phyloP scores from a whole-genome alignment of 495 filamentous ascomycete genomes.

The Xylaria castorea region DNA sequence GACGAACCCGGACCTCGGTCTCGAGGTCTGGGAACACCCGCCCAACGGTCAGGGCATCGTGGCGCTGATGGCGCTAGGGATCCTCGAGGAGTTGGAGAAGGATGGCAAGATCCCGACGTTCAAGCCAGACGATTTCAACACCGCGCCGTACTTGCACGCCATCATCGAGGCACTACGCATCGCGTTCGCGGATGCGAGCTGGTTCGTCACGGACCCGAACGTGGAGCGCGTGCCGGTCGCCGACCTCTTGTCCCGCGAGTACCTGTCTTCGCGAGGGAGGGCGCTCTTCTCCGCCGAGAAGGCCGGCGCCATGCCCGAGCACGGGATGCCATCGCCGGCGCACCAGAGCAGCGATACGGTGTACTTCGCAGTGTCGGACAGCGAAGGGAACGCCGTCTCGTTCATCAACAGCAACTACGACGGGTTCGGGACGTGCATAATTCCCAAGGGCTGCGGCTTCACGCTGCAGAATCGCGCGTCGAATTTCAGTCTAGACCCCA shows the following conservation, averaged over 20 bases:
- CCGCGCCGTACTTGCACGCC: slow-evolving; percentile 80
- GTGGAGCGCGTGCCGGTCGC: slow-evolving; percentile 68
- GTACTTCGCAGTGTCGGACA: slow-evolving; percentile 86
- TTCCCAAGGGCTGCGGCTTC: slow-evolving; percentile 85
- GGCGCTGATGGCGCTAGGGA: slow-evolving; percentile 90
- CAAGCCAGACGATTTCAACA: slow-evolving; percentile 73
- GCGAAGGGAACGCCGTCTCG: slow-evolving; percentile 83
- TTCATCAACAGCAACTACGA: slow-evolving; percentile 97
- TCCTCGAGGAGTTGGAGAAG: slow-evolving; percentile 84
- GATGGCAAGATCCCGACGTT: slow-evolving; percentile 74
- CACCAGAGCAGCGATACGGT: slow-evolving; percentile 84
- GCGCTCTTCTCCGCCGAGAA: slow-evolving; percentile 44
- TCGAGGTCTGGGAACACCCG: slow-evolving; percentile 94
- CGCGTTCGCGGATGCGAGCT: slow-evolving; percentile 87
- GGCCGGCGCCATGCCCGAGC: slow-evolving; percentile 37
- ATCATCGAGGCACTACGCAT: slow-evolving; percentile 90
- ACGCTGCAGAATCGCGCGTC: slow-evolving; percentile 93
- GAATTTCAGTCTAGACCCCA: slow-evolving; percentile 71
- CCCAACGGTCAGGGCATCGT: slow-evolving; percentile 98
- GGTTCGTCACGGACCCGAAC: slow-evolving; percentile 88
- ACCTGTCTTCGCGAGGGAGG: slow-evolving; percentile 49
- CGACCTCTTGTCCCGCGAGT: slow-evolving; percentile 61
- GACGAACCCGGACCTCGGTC: slow-evolving; percentile 33
- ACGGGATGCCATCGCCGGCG: slow-evolving; percentile 63
- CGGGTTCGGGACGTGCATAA: slow-evolving; percentile 87